These are phyloP conservation scores for Monascus purpureus DNA, from an alignment of 495 filamentous ascomycete genomes.

Conservation along the genomic window DNA sequence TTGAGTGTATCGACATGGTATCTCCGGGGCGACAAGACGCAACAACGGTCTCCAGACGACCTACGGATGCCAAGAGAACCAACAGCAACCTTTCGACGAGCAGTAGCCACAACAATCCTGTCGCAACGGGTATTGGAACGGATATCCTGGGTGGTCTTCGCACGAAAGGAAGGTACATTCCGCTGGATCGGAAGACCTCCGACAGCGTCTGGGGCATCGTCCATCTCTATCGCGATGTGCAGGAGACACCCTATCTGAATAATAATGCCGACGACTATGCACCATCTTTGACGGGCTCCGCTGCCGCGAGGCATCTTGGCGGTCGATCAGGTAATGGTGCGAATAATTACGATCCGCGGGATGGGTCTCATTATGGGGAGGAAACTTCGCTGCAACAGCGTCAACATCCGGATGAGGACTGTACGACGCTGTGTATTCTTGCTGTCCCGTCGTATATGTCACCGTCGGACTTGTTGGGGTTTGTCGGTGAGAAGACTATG, in stretches of 20 bases:
- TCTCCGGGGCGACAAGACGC: slow-evolving; percentile 14
- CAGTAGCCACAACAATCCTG: slow-evolving; percentile 18
- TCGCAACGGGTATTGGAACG: slow-evolving; percentile 34
- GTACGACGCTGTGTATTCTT: slow-evolving; percentile 84
- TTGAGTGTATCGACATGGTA: slow-evolving; percentile 59
- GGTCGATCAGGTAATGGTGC: slow-evolving; percentile 14
- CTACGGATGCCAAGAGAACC: not conserved
- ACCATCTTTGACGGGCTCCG: slow-evolving; percentile 27
- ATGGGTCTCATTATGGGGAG: slow-evolving; percentile 1
- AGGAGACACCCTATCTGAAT: slow-evolving; percentile 46
- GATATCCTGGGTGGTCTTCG: slow-evolving; percentile 41
- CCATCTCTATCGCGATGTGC: slow-evolving; percentile 77
- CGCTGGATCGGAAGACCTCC: slow-evolving; percentile 58
- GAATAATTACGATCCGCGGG: slow-evolving; percentile 1
- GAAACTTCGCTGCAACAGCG: slow-evolving; percentile 9
- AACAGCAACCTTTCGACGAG: slow-evolving; percentile 4
- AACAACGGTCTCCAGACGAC: slow-evolving; percentile 5
- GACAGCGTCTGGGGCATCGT: slow-evolving; percentile 89
- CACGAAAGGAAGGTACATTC: slow-evolving; percentile 67
- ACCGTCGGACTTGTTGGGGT: slow-evolving; percentile 81
- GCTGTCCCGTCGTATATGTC: slow-evolving; percentile 91
- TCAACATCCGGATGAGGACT: slow-evolving; percentile 41
- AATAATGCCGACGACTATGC: slow-evolving; percentile 25
- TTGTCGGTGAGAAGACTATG: slow-evolving; percentile 79
- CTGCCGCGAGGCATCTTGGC: slow-evolving; percentile 18